phyloP scores from a whole-genome alignment of 129 eudicot species.

The Flaveria bidentis region DNA sequence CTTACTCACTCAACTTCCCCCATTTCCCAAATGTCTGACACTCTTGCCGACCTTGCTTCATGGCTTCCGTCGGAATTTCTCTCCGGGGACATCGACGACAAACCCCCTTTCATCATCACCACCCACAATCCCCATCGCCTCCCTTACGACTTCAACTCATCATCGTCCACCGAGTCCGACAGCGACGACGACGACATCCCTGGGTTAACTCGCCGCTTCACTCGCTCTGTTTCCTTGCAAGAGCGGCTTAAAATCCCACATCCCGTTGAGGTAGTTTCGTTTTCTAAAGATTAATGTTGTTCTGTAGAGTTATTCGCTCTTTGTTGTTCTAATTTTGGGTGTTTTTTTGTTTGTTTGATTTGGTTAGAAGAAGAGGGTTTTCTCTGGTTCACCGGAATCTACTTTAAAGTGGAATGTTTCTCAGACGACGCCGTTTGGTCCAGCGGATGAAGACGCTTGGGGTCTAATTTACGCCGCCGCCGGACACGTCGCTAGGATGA shows the following conservation, averaged over 20 bases:
- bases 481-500: conserved; percentile 55
- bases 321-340: not conserved
- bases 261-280: conserved; percentile 36
- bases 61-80: conserved; percentile 69
- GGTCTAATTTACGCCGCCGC: conserved; percentile 61
- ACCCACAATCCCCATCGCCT: conserved; percentile 20
- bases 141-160: conserved; percentile 38
- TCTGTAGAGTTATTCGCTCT: not conserved
- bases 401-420: conserved; percentile 54
- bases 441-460: conserved; percentile 39
- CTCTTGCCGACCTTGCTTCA: conserved; percentile 32
- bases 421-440: conserved; percentile 44
- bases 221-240: conserved; percentile 42
- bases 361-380: conserved; percentile 35
- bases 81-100: conserved; percentile 34
- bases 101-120: not conserved
- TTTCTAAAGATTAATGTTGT: not conserved
- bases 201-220: conserved; percentile 55
- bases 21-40: conserved; percentile 39
- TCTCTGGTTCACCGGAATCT: conserved; percentile 70
- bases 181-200: conserved; percentile 56
- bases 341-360: not conserved
- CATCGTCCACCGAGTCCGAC: conserved; percentile 45
- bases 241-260: conserved; percentile 22
- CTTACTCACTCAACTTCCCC: not conserved